Conservation (phyloP, 2,329 filamentous ascomycete genomes). For the Apiospora saccharicola region DNA sequence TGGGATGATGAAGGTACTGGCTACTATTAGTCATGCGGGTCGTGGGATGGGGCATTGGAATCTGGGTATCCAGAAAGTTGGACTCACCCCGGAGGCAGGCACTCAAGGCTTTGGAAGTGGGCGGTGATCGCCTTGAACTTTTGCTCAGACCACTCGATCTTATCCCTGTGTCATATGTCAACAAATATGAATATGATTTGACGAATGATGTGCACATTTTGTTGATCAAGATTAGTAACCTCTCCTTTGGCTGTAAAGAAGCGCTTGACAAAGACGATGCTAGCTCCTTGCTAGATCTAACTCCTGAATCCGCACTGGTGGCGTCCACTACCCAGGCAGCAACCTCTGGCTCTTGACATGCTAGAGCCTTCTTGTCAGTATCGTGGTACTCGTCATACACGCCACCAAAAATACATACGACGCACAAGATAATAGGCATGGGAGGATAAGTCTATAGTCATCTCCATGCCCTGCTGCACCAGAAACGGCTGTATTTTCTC, state of each 20-base stretch:
- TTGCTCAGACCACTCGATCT: constrained; percentile 1
- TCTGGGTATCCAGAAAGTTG: neutral
- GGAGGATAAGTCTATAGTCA: neutral
- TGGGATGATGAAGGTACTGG: constrained; percentile 1
- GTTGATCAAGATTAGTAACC: neutral
- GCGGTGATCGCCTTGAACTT: neutral
- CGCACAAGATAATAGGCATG: neutral
- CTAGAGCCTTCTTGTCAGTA: neutral
- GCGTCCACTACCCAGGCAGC: constrained; percentile 25
- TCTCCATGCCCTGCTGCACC: neutral
- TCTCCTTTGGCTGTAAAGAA: constrained; percentile 3
- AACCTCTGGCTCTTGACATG: constrained; percentile 18
- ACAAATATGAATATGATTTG: neutral
- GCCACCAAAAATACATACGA: neutral
- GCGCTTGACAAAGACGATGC: constrained; percentile 16
- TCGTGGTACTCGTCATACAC: neutral
- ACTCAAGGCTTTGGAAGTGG: neutral
- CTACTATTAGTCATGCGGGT: neutral
- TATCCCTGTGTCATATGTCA: neutral
- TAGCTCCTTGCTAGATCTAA: constrained; percentile 22
- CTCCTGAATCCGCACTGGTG: constrained; percentile 2
- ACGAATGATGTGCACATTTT: neutral
- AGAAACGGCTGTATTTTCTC: neutral
- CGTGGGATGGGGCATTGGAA: neutral
- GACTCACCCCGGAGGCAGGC: neutral